phyloP scores from a whole-genome alignment of 768 basidiomycete species.

The Suillus paluster region DNA sequence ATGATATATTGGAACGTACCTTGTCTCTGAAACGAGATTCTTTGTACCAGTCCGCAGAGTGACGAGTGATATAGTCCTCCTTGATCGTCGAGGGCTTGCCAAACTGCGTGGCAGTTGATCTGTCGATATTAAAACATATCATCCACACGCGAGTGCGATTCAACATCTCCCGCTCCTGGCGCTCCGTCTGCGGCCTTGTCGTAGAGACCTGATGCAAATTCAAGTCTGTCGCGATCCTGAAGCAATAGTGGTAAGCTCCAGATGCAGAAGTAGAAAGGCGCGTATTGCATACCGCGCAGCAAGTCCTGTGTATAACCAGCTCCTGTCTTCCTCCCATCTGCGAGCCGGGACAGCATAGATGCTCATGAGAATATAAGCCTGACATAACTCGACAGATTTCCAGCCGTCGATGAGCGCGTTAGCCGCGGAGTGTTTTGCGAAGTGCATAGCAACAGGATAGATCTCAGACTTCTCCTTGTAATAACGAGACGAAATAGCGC shows the following conservation, averaged over 20 bases:
- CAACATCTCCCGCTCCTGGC: slow-evolving; percentile 78
- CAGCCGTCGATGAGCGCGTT: slow-evolving; percentile 80
- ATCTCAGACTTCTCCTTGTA: slow-evolving; percentile 80
- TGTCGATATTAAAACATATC: slow-evolving; percentile 88
- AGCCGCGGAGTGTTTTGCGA: slow-evolving; percentile 81
- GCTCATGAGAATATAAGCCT: slow-evolving; percentile 90
- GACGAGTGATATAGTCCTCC: slow-evolving; percentile 79
- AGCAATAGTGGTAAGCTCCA: not conserved
- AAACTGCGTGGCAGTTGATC: slow-evolving; percentile 86
- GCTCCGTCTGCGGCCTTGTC: slow-evolving; percentile 69
- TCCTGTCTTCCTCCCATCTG: slow-evolving; percentile 88
- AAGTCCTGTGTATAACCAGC: slow-evolving; percentile 88
- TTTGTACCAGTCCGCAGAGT: slow-evolving; percentile 77
- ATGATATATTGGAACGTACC: slow-evolving; percentile 37
- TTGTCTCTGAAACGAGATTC: slow-evolving; percentile 63
- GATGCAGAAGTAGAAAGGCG: not conserved
- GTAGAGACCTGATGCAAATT: slow-evolving; percentile 76
- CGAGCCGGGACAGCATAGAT: slow-evolving; percentile 80
- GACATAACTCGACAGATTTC: slow-evolving; percentile 87
- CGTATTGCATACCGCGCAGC: slow-evolving; percentile 63
- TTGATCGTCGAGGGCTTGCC: slow-evolving; percentile 90
- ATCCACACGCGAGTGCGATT: slow-evolving; percentile 91
- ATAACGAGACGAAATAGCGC: slow-evolving; percentile 85
- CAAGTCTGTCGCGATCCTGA: slow-evolving; percentile 84
- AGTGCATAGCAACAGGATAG: slow-evolving; percentile 88